Percentiles rank a stretch among this genome's conserved stretches.
Evolutionary conservation across 768 basidiomycete species (phyloP).

Genomic region (Russula dissimulans): DNA sequence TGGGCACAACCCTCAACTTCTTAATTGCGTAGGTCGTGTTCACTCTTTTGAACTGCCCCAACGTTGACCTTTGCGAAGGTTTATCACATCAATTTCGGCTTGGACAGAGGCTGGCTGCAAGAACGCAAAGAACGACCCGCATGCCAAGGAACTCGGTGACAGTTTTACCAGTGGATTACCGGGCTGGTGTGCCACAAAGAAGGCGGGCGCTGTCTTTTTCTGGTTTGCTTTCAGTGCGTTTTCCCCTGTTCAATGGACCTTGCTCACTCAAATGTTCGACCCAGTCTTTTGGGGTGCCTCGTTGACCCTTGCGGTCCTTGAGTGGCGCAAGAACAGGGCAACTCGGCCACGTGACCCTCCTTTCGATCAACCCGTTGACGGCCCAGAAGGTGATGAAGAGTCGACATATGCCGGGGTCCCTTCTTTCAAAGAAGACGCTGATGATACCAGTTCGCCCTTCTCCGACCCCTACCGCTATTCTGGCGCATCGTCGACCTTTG

Average conservation of each 20-base stretch:
- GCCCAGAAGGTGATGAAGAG: slow-evolving; percentile 45
- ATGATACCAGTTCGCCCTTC: slow-evolving; percentile 36
- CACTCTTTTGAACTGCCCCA: slow-evolving; percentile 2
- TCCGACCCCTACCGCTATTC: slow-evolving; percentile 45
- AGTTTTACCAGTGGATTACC: slow-evolving; percentile 59
- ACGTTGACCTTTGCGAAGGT: slow-evolving; percentile 33
- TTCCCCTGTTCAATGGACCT: not conserved
- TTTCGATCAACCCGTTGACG: slow-evolving; percentile 54
- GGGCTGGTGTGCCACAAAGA: slow-evolving; percentile 89
- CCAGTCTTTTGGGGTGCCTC: slow-evolving; percentile 71
- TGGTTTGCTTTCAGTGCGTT: slow-evolving; percentile 73
- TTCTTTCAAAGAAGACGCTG: slow-evolving; percentile 26
- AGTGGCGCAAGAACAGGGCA: slow-evolving; percentile 67
- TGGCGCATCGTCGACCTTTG: slow-evolving; percentile 27
- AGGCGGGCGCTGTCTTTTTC: slow-evolving; percentile 82
- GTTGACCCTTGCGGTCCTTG: slow-evolving; percentile 51
- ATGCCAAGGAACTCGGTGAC: slow-evolving; percentile 51
- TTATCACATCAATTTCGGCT: slow-evolving; percentile 70
- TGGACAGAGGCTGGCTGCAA: slow-evolving; percentile 91
- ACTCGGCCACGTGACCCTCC: slow-evolving; percentile 57
- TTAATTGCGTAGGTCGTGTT: slow-evolving; percentile 60
- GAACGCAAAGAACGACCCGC: slow-evolving; percentile 70
- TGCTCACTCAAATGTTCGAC: not conserved
- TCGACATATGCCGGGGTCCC: slow-evolving; percentile 43
- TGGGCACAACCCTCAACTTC: slow-evolving; percentile 55